These are phyloP conservation scores for Eimeria praecox DNA, from an alignment of 169 alveolate species.

Conservation along the genomic window DNA sequence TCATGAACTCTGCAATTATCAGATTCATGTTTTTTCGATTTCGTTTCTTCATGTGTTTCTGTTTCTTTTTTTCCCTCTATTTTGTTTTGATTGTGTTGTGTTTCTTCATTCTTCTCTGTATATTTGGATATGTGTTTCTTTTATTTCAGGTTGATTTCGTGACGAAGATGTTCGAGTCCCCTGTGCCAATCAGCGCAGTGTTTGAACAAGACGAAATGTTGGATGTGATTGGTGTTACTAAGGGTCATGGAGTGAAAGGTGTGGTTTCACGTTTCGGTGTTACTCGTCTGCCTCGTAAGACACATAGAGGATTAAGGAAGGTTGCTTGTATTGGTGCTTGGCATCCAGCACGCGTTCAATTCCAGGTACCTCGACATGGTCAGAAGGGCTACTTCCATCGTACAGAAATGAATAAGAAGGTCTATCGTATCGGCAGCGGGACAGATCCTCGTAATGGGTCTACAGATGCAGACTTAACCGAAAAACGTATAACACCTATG, in stretches of 20 bases:
- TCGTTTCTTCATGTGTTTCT: not conserved
- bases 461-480: slow-evolving; percentile 98
- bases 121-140: not conserved
- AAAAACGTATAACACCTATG: slow-evolving; percentile 99
- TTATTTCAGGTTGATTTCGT: slow-evolving; percentile 95
- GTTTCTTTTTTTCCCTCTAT: not conserved
- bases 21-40: not conserved
- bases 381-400: slow-evolving; percentile 99
- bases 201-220: slow-evolving; percentile 98
- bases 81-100: not conserved
- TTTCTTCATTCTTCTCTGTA: not conserved
- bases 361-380: slow-evolving; percentile 99
- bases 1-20: too few relatives aligned
- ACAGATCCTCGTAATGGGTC: slow-evolving; percentile 96
- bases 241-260: slow-evolving; percentile 99
- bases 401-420: slow-evolving; percentile 99
- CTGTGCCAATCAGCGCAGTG: slow-evolving; percentile 97
- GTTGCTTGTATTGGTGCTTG: slow-evolving; percentile 99
- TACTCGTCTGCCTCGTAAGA: slow-evolving; percentile 99
- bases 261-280: slow-evolving; percentile 99
- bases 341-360: slow-evolving; percentile 99
- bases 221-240: slow-evolving; percentile 99
- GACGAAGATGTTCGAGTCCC: slow-evolving; percentile 97
- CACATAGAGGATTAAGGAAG: slow-evolving; percentile 99
- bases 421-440: slow-evolving; percentile 97